These are phyloP conservation scores for Micromonas pusilla DNA, from an alignment of 139 green algal genomes.

Conservation along the genomic window DNA sequence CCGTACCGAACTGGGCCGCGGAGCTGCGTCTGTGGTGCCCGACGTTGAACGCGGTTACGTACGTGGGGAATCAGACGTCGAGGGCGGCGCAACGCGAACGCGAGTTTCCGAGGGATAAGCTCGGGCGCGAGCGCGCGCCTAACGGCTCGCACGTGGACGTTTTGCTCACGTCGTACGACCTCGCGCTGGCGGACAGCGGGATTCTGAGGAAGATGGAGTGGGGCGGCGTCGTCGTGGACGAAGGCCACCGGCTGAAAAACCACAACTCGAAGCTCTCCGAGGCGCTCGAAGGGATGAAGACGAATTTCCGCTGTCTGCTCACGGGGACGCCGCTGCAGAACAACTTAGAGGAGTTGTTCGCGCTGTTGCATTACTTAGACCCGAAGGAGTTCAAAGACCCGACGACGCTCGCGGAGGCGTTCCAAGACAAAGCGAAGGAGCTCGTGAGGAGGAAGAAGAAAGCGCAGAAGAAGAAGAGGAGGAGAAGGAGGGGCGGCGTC, in stretches of 20 bases:
- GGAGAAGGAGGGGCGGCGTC: background rate
- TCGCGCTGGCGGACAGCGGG: conserved; percentile 76
- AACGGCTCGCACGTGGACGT: conserved; percentile 46
- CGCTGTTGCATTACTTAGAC: conserved; percentile 85
- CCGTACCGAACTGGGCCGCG: conserved; percentile 80
- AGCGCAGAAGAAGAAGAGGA: conserved; percentile 9
- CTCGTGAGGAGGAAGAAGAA: conserved; percentile 28
- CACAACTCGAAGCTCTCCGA: conserved; percentile 22
- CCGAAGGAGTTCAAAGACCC: conserved; percentile 61
- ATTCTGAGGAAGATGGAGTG: conserved; percentile 54
- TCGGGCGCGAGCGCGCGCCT: no score
- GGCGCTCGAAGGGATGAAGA: conserved; percentile 54
- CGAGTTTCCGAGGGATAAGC: conserved; percentile 57
- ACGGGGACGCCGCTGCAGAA: conserved; percentile 82
- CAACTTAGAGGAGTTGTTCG: conserved; percentile 71
- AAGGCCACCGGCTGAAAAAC: conserved; percentile 78
- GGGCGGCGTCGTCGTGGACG: conserved; percentile 80
- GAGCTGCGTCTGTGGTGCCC: conserved; percentile 81
- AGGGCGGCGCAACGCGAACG: conserved; percentile 53
- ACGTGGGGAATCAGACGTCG: conserved; percentile 69
- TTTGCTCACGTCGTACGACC: conserved; percentile 81
- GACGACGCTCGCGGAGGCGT: conserved; percentile 57
- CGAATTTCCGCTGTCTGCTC: conserved; percentile 81
- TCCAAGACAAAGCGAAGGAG: conserved; percentile 43
- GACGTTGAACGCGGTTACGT: conserved; percentile 63